phyloP scores from a whole-genome alignment of 2,329 filamentous ascomycete species.

The Hymenoscyphus fraxineus region DNA sequence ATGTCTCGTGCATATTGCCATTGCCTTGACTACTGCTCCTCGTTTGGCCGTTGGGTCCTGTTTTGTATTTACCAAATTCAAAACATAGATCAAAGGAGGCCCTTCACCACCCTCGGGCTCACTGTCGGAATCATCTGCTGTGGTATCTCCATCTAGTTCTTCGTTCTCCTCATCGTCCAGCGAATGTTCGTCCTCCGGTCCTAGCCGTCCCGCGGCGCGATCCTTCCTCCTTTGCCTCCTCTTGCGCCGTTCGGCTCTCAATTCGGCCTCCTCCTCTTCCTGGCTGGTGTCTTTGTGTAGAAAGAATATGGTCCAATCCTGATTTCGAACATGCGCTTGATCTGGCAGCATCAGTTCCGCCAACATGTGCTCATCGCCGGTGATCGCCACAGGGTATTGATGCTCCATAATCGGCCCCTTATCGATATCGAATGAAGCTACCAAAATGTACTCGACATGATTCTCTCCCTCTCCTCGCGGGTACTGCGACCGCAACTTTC shows the following conservation, averaged over 20 bases:
- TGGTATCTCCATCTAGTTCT: constrained; percentile 42
- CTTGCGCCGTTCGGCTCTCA: constrained; percentile 51
- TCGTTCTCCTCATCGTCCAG: constrained; percentile 45
- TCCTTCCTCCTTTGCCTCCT: constrained; percentile 51
- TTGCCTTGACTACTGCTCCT: constrained; percentile 93
- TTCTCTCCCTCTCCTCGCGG: constrained; percentile 73
- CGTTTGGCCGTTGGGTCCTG: constrained; percentile 90
- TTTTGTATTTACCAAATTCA: constrained; percentile 97
- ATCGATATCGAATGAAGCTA: constrained; percentile 96
- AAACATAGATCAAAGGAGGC: constrained; percentile 89
- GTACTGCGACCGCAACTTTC: constrained; percentile 69
- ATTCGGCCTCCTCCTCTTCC: constrained; percentile 73
- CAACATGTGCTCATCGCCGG: constrained; percentile 95
- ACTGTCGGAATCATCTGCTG: constrained; percentile 49
- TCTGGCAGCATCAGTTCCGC: constrained; percentile 98
- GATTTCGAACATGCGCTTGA: constrained; percentile 87
- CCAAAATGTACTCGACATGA: constrained; percentile 98
- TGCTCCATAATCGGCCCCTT: constrained; percentile 97
- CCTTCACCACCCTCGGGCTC: constrained; percentile 73
- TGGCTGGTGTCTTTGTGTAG: constrained; percentile 89
- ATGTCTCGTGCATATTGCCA: constrained; percentile 97
- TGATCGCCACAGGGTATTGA: constrained; percentile 92
- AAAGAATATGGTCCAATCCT: constrained; percentile 99
- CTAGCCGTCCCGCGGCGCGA: constrained; percentile 46
- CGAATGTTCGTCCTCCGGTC: constrained; percentile 41